phyloP scores from a whole-genome alignment of 768 basidiomycete genomes.

The Tylopilus balloui region DNA sequence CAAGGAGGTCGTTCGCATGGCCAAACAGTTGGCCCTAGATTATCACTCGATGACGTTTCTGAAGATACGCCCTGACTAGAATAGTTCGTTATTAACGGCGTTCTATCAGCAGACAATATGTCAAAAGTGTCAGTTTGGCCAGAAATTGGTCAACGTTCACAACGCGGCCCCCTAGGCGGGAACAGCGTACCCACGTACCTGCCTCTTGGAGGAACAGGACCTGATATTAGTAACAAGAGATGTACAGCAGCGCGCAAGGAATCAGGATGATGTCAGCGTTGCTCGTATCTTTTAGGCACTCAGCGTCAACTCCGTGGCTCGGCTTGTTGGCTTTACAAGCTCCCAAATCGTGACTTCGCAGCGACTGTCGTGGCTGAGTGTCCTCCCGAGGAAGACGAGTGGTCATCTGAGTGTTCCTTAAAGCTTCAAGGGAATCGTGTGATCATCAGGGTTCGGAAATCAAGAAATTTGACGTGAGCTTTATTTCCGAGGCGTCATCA shows the following conservation, averaged over 20 bases:
- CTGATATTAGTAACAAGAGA: background rate
- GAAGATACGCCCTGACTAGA: background rate
- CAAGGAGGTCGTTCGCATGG: slow-evolving; percentile 3
- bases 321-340: background rate
- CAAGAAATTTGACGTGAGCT: background rate
- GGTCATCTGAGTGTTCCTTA: background rate
- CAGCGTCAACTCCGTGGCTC: slow-evolving; percentile 3
- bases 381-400: background rate
- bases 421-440: background rate
- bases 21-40: background rate
- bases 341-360: slow-evolving; percentile 6
- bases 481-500: slow-evolving; percentile 1
- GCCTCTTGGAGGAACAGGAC: background rate
- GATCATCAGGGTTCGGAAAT: background rate
- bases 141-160: slow-evolving; percentile 1
- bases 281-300: slow-evolving; percentile 6
- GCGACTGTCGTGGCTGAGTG: slow-evolving; percentile 1
- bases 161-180: slow-evolving; percentile 1
- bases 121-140: background rate
- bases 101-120: background rate
- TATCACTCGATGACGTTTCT: slow-evolving; percentile 8
- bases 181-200: background rate
- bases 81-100: background rate
- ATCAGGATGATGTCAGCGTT: slow-evolving; percentile 7
- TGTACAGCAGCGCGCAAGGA: background rate